phyloP scores from a whole-genome alignment of 805 yeast genomes.

The Saccharomycopsis javanensis region DNA sequence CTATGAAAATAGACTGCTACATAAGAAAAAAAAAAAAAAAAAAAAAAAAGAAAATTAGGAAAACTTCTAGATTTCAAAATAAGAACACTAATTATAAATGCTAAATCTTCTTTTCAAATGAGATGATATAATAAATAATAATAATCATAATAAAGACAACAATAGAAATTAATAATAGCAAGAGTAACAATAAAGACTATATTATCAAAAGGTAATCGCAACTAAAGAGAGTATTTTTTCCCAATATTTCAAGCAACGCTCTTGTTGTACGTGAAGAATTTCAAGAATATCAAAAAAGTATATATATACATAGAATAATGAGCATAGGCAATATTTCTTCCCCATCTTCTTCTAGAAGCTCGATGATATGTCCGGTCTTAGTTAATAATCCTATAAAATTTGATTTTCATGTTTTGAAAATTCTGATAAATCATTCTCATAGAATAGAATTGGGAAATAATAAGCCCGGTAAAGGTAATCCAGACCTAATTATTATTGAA shows the following conservation, averaged over 20 bases:
- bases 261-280: conserved; percentile 22
- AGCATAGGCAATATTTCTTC: conserved; percentile 2
- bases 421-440: background rate
- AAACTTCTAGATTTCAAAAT: no score
- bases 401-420: background rate
- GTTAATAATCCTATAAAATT: conserved; percentile 2
- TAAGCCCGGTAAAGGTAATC: background rate
- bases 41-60: background rate
- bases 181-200: background rate
- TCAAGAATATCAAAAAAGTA: conserved; percentile 38
- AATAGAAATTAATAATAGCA: background rate
- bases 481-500: background rate
- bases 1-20: background rate
- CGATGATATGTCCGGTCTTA: conserved; percentile 3
- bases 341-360: background rate
- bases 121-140: no score
- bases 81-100: no score
- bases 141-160: no score
- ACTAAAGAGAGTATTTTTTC: no score
- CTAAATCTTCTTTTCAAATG: no score
- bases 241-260: background rate
- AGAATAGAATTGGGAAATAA: background rate
- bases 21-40: background rate
- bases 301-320: conserved; percentile 34
- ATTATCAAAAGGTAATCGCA: background rate